Evolutionary conservation across 441 rosid genomes (phyloP).

Genomic region (Capsella rubella): DNA sequence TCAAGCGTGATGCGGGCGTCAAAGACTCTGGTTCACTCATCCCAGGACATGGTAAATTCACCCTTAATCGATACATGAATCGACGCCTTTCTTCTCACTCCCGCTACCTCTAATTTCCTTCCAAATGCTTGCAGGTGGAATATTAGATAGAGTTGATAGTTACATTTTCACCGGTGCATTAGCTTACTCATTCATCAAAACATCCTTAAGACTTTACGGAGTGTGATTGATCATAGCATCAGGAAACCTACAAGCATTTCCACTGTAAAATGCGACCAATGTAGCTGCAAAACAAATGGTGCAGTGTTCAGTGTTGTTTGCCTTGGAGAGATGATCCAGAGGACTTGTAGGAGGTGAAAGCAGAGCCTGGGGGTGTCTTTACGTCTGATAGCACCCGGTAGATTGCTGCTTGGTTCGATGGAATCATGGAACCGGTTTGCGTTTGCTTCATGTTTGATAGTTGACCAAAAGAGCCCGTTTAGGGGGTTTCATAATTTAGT

Average conservation of each 20-base stretch:
- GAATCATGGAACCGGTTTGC: constrained; percentile 12
- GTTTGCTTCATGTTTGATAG: constrained; percentile 27
- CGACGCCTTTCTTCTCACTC: background rate
- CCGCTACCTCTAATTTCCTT: background rate
- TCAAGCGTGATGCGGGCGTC: constrained; percentile 98
- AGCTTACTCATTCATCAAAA: constrained; percentile 82
- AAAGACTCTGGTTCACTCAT: constrained; percentile 96
- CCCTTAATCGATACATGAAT: constrained; percentile 1
- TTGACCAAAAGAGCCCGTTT: constrained; percentile 13
- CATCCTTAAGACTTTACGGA: constrained; percentile 74
- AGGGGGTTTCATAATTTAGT: constrained; percentile 11
- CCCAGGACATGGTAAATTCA: constrained; percentile 85
- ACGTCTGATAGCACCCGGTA: constrained; percentile 4
- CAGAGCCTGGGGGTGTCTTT: constrained; percentile 5
- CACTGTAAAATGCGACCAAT: background rate
- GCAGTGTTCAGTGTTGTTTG: constrained; percentile 8
- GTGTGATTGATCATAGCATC: constrained; percentile 37
- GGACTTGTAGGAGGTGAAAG: constrained; percentile 25
- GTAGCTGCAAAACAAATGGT: constrained; percentile 13
- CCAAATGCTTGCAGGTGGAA: constrained; percentile 64
- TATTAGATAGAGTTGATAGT: constrained; percentile 90
- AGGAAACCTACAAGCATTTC: constrained; percentile 19
- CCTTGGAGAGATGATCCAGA: constrained; percentile 8
- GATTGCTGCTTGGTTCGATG: constrained; percentile 26
- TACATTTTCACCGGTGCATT: constrained; percentile 96